These are phyloP conservation scores for Dipteronia sinensis DNA, from an alignment of 345 rosid genomes.

Conservation along the genomic window DNA sequence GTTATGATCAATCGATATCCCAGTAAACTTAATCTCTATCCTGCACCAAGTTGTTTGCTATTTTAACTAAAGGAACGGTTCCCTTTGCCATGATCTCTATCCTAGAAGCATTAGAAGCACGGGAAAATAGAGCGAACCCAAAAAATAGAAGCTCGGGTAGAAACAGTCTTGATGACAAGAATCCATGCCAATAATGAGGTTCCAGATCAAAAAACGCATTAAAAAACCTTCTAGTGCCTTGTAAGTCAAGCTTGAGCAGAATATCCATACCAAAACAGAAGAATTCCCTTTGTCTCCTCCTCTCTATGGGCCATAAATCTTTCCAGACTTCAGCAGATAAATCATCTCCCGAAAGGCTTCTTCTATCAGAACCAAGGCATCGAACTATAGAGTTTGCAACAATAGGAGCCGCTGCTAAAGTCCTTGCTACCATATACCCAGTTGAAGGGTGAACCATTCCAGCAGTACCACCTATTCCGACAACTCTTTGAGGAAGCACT, in stretches of 20 bases:
- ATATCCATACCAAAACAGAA: slow-evolving; percentile 99
- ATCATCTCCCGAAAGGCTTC: slow-evolving; percentile 49
- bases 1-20: slow-evolving; percentile 17
- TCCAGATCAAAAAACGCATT: slow-evolving; percentile 83
- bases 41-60: slow-evolving; percentile 75
- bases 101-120: slow-evolving; percentile 89
- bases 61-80: slow-evolving; percentile 79
- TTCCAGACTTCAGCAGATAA: slow-evolving; percentile 84
- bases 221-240: slow-evolving; percentile 86
- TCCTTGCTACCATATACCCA: slow-evolving; percentile 98
- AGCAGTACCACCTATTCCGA: slow-evolving; percentile 95
- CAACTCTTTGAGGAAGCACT: slow-evolving; percentile 87
- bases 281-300: slow-evolving; percentile 96
- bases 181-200: slow-evolving; percentile 94
- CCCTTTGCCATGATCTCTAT: slow-evolving; percentile 96
- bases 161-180: slow-evolving; percentile 89
- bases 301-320: slow-evolving; percentile 92
- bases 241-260: slow-evolving; percentile 81
- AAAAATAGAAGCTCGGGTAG: slow-evolving; percentile 79
- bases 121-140: slow-evolving; percentile 78
- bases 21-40: slow-evolving; percentile 62
- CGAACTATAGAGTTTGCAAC: slow-evolving; percentile 81
- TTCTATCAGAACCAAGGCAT: slow-evolving; percentile 56
- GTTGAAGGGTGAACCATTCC: slow-evolving; percentile 96
- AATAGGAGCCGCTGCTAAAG: slow-evolving; percentile 93